Evolutionary conservation across 169 alveolate genomes (phyloP), one percentile per base, ranked within the genome.

Genomic region (Plasmodium vivax): DNA sequence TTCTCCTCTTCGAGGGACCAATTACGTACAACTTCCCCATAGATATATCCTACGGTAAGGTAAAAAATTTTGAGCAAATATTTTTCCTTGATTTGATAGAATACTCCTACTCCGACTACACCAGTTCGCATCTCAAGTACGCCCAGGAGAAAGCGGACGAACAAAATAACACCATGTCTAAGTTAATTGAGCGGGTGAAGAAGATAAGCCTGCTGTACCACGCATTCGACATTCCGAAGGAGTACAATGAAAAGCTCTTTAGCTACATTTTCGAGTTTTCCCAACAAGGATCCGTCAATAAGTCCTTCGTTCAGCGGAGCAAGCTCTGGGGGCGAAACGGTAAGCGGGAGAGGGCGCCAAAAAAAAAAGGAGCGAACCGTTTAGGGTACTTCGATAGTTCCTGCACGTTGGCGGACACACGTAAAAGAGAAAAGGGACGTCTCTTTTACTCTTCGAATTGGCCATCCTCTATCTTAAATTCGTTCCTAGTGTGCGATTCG

Each of bases 31-130:
- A 36, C 54, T 90, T 58, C 54, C 94, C 94, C 32, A 90, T 90
- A 34, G 90, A 90, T 19, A 58, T 90, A 58, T 90, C 94, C n/a
- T 90, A 79, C 51, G 79, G 62, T 0, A 90, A 90, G 74, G 34
- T 90, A 6, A 81, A 47, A 80, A 45, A 79, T 80, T 90, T 90
- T 45, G 94, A 90, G 38, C 9, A 90, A 2, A 62, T 90, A 12
- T 90, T 90, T 71, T 58, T 90, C 74, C 82, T 90, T 43, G 94
- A 90, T 34, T 51, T 90, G 54, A 80, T 79, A 14, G 91, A 90
- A 23, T 90, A 90, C 82, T 47, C 81, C 16, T 90, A 79, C 38
- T 79, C 90, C 16, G 77, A 90, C 51, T 56, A 80, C 72, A 90
- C 88, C 38, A 80, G 84, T 90, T 80, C 90, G 56, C 72, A 90